Conservation (phyloP, 164 flowering plant genomes). For the Dillenia turbinata region DNA sequence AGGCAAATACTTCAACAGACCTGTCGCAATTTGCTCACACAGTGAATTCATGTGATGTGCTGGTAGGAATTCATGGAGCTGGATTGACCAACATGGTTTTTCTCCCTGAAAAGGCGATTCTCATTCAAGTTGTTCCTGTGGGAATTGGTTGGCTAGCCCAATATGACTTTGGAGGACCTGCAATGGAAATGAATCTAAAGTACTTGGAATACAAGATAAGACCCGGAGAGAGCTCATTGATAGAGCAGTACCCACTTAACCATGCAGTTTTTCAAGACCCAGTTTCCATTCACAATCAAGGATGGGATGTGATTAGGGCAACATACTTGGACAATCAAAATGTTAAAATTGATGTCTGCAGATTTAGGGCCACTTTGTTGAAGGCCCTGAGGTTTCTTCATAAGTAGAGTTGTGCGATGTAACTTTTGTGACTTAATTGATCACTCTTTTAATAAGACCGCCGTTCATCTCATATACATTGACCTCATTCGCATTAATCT, state of each 20-base stretch:
- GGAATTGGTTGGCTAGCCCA: slow-evolving; percentile 30
- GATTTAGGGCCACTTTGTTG: slow-evolving; percentile 42
- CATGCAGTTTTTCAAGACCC: slow-evolving; percentile 35
- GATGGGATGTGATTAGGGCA: slow-evolving; percentile 28
- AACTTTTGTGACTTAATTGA: too few species aligned
- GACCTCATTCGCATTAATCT: too few species aligned
- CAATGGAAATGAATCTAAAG: slow-evolving; percentile 50
- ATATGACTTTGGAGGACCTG: slow-evolving; percentile 44
- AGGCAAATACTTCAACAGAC: slow-evolving; percentile 21
- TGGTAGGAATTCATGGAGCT: slow-evolving; percentile 91
- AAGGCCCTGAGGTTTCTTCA: slow-evolving; percentile 50
- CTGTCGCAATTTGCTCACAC: slow-evolving; percentile 32
- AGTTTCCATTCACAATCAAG: slow-evolving; percentile 26
- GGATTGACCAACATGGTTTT: slow-evolving; percentile 77
- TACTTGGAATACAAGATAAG: slow-evolving; percentile 65
- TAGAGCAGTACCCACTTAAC: slow-evolving; percentile 39
- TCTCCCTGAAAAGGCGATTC: slow-evolving; percentile 62
- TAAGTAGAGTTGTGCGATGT: background rate
- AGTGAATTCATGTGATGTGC: slow-evolving; percentile 71
- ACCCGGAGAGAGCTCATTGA: slow-evolving; percentile 57
- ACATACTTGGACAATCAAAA: slow-evolving; percentile 53
- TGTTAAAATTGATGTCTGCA: slow-evolving; percentile 47
- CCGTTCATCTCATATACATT: too few species aligned
- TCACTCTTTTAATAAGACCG: too few species aligned
- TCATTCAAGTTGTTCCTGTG: slow-evolving; percentile 66